Conservation (phyloP, 805 yeast genomes). For the Wickerhamiella kazuoi region DNA sequence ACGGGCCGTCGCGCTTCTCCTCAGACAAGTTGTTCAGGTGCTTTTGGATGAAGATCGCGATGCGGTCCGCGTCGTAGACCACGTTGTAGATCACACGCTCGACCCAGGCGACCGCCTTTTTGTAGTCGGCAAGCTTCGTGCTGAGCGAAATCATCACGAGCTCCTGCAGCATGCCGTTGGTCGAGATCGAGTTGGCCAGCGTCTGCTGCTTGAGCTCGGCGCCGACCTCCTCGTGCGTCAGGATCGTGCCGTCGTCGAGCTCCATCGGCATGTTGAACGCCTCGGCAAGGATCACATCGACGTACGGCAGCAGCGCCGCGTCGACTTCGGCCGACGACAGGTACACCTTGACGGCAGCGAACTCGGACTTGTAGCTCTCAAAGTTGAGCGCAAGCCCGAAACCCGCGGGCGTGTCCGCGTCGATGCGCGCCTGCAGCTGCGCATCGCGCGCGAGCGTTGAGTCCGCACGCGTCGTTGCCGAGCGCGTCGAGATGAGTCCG, state of each 20-base stretch:
- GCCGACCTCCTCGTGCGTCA: conserved; percentile 64
- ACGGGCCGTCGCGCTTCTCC: conserved; percentile 41
- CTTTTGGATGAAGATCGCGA: conserved; percentile 47
- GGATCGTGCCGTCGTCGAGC: conserved; percentile 37
- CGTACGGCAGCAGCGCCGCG: conserved; percentile 38
- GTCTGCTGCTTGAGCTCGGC: conserved; percentile 57
- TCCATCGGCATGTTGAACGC: conserved; percentile 57
- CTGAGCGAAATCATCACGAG: conserved; percentile 42
- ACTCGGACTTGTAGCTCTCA: conserved; percentile 66
- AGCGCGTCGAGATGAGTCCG: conserved; percentile 46
- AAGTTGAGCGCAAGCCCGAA: conserved; percentile 58
- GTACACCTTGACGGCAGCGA: conserved; percentile 48
- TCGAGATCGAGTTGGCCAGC: conserved; percentile 33
- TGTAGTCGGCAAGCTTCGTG: conserved; percentile 44
- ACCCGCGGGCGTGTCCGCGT: conserved; percentile 16
- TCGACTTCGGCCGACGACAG: conserved; percentile 39
- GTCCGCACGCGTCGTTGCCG: conserved; percentile 38
- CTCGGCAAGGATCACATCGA: conserved; percentile 44
- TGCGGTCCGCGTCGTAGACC: conserved; percentile 54
- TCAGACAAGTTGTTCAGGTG: conserved; percentile 43
- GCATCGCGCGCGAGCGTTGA: conserved; percentile 2
- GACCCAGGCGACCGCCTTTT: conserved; percentile 61
- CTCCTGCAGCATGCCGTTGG: conserved; percentile 51
- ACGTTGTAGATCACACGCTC: conserved; percentile 44
- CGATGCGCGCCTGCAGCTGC: conserved; percentile 12